Evolutionary conservation across 2,329 filamentous ascomycete species (phyloP), one percentile per base, ranked within the genome.

Genomic region (Pyrenophora graminea): DNA sequence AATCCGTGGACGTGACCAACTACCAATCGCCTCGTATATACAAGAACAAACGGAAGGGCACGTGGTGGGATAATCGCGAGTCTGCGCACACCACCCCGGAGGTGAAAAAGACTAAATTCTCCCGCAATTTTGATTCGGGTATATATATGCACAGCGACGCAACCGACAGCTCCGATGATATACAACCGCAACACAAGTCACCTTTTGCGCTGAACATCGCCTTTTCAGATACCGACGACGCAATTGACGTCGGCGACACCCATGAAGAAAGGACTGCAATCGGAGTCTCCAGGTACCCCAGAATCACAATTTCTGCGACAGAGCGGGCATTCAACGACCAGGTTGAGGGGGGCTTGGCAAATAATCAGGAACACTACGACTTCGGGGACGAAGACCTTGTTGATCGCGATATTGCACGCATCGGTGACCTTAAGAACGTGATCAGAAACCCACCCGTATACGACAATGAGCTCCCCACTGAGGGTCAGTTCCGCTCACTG

Each of bases 41-140:
- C 46, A 72, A 72, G 54, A 60, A 68, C 37, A 72, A 72, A 45
- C 63, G 63, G 43, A 61, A 59, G 44, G 68, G 68, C 40, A 50
- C 64, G 9, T 72, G 70, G 70, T 71, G 64, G 57, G 63, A 64
- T 32, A 57, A 46, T 6, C 48, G 41, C 56, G 56, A 55, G 15
- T 56, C 55, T 4, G 39, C 56, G 8, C 58, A 60, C 32, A 51
- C 44, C 12, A 55, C 50, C 40, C 51, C 55, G 21, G 56, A 56
- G 30, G 45, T 53, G 6, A 71, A 71, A 49, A 67, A 66, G 56
- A 46, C 61, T 1, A 68, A 62, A 34, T 61, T 71, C 19, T 55
- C 58, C 19, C 61, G 68, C 39, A 69, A 70, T 37, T 62, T 63
- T 36, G 69, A 72, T 48, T 69, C 66, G 0, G 69, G 67, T 5